Base-by-base conservation (phyloP, 805 yeast species). In the Hanseniaspora guilliermondii region DNA sequence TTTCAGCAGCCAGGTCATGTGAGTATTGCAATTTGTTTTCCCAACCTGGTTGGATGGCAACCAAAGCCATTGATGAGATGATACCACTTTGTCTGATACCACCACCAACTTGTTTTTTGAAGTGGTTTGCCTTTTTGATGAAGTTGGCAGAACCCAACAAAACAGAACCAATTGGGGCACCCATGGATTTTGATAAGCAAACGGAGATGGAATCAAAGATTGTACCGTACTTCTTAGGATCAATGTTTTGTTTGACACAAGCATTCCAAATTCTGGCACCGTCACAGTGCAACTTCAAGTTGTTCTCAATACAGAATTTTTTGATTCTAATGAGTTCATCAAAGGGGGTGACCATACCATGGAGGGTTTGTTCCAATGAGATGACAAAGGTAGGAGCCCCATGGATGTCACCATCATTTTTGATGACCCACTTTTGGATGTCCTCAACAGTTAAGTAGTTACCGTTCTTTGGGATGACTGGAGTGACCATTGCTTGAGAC, bases 191-290 rank as follows among this genome's bases (percentile, higher is more conserved):
- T 49, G 96, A 87, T 50, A 89, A 69, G 68, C 97, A 89, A 49
- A 89, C 75, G 16, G 95, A 86, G 47, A 89, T 85, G n/a, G 93
- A 80, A 68, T 88, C 97, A 65, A 88, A 88, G 58, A 80, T 71
- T 58, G 76, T 73, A 60, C 94, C 85, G 67, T 82, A 87, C 38
- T 48, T 49, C 62, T 86, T 86, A 19, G 67, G 69, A 57, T 88
- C 68, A 37, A 85, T 73, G 25, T 85, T 87, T 24, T 64, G 45
- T 27, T 76, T 89, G 12, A 76, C 84, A 40, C 80, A 73, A n/a
- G 96, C 96, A 66, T 85, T 86, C 89, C 94, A 88, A 49, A 89
- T 70, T 61, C 97, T 77, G n/a, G 97, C 97, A 58, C 97, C 97
- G 66, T 89, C 97, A 61, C 88, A 78, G 63, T 91, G 97, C 60